These are phyloP conservation scores for Casuarina glauca DNA, from an alignment of 306 rosid genomes.

Conservation along the genomic window DNA sequence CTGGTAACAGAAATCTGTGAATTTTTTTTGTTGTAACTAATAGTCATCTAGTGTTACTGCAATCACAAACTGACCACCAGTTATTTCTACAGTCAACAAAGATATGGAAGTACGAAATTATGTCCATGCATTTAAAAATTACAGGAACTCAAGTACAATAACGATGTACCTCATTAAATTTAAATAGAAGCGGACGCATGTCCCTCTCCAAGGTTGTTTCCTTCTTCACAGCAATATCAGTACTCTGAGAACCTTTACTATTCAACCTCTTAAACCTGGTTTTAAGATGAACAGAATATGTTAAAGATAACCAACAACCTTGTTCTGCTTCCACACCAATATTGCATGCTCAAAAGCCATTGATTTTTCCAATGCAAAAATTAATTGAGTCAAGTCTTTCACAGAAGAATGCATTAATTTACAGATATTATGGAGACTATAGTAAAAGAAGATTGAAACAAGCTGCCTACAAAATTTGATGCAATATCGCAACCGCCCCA, in stretches of 20 bases:
- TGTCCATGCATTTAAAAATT: slow-evolving; percentile 4
- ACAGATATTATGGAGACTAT: neutral
- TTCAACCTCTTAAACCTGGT: slow-evolving; percentile 63
- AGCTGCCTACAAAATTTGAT: neutral
- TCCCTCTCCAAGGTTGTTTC: slow-evolving; percentile 61
- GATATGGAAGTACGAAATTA: slow-evolving; percentile 14
- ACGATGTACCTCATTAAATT: slow-evolving; percentile 74
- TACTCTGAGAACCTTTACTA: slow-evolving; percentile 48
- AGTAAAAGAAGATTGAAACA: neutral
- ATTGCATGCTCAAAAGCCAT: slow-evolving; percentile 29
- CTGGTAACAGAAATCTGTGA: neutral
- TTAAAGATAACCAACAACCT: slow-evolving; percentile 27
- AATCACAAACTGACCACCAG: slow-evolving; percentile 3
- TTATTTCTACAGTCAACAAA: neutral
- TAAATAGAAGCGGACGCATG: slow-evolving; percentile 66
- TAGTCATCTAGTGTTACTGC: neutral
- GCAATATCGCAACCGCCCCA: slow-evolving; percentile 6
- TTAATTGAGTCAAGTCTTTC: slow-evolving; percentile 1
- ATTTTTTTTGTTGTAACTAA: neutral
- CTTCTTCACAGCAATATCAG: slow-evolving; percentile 41
- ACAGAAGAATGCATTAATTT: neutral
- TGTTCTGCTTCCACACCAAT: slow-evolving; percentile 20
- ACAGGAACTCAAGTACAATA: slow-evolving; percentile 16
- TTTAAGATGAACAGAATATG: slow-evolving; percentile 20
- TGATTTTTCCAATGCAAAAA: neutral